Percentiles rank a stretch among this genome's conserved stretches.
Conservation (phyloP, 495 filamentous ascomycete species). For the Aspergillus sparsus region DNA sequence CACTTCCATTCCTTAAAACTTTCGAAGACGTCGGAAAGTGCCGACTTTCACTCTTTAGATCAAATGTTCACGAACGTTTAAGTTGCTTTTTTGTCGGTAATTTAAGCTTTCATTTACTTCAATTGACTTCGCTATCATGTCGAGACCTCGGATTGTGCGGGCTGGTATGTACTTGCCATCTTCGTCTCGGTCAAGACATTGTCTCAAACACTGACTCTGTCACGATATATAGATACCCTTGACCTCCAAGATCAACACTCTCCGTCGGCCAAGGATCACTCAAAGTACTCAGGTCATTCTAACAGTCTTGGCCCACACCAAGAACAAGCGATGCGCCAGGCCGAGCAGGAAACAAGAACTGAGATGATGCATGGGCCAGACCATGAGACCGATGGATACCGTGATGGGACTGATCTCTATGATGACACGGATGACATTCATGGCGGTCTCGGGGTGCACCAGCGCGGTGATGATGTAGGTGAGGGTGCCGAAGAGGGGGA, state of each 20-base stretch:
- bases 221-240: conserved; percentile 65
- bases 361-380: conserved; percentile 57
- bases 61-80: conserved; percentile 18
- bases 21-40: conserved; percentile 10
- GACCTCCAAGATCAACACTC: conserved; percentile 85
- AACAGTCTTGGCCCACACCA: conserved; percentile 79
- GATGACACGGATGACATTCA: conserved; percentile 42
- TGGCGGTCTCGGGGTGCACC: conserved; percentile 45
- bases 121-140: conserved; percentile 50
- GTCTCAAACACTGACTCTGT: neutral
- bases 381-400: conserved; percentile 48
- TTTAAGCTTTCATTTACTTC: conserved; percentile 9
- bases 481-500: conserved; percentile 55
- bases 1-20: conserved; percentile 9
- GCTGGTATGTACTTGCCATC: conserved; percentile 59
- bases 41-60: conserved; percentile 14
- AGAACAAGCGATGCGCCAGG: conserved; percentile 75
- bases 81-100: conserved; percentile 14
- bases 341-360: conserved; percentile 70
- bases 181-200: neutral
- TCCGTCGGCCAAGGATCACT: conserved; percentile 81
- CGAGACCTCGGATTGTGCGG: conserved; percentile 75
- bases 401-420: conserved; percentile 49
- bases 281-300: conserved; percentile 54
- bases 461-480: conserved; percentile 47